A percentile compares a stretch with the other conserved stretches of the same genome.
Conservation (phyloP, 2,329 filamentous ascomycete species). For the Aspergillus tamarii region DNA sequence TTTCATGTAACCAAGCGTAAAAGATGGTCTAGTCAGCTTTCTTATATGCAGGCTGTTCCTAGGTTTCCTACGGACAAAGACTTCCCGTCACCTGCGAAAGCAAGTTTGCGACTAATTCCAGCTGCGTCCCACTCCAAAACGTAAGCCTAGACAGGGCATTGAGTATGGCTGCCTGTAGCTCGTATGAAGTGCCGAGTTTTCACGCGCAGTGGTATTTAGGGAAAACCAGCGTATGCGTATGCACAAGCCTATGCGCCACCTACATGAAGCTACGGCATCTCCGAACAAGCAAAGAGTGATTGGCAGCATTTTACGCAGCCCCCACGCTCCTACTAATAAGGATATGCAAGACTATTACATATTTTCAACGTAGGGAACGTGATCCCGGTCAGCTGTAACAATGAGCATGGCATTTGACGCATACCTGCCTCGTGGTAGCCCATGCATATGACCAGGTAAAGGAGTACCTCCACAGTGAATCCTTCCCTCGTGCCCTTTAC, state of each 20-base stretch:
- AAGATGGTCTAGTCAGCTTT: background rate
- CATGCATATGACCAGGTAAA: background rate
- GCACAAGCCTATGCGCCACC: background rate
- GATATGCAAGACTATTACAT: background rate
- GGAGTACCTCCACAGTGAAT: background rate
- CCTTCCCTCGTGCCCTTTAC: background rate
- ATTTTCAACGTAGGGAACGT: no score
- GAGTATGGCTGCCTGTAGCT: background rate
- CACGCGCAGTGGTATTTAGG: background rate
- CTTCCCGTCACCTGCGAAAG: background rate
- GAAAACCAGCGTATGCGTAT: background rate
- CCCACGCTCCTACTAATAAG: background rate
- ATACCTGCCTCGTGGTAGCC: background rate
- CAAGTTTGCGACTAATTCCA: background rate
- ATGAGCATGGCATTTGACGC: no score
- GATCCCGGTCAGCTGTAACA: background rate
- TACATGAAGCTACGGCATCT: background rate
- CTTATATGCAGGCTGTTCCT: background rate
- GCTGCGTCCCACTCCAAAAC: background rate
- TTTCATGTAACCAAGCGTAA: background rate
- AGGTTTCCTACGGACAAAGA: background rate
- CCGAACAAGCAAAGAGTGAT: background rate
- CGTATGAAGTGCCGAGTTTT: no score
- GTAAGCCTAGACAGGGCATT: background rate
- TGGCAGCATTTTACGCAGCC: background rate